Conservation (phyloP, 192 early-diverging fungal genomes). For the Coemansia sp. region DNA sequence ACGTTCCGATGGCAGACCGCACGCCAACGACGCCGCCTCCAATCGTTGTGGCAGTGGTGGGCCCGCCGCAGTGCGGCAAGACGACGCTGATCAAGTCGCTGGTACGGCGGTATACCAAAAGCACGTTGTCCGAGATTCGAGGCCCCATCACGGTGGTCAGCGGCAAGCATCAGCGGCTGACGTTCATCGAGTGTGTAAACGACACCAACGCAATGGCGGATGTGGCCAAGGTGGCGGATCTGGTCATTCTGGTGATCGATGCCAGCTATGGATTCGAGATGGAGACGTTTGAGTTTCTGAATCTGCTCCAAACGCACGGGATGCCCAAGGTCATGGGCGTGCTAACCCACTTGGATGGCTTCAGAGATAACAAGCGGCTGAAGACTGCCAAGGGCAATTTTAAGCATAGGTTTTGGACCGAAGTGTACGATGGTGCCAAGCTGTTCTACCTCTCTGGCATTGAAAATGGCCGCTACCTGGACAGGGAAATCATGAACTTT, state of each 20-base stretch:
- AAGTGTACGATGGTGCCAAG: conserved; percentile 99
- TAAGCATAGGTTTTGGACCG: conserved; percentile 99
- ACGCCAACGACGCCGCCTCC: conserved; percentile 90
- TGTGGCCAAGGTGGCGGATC: conserved; percentile 93
- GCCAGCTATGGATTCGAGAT: conserved; percentile 99
- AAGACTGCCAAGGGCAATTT: conserved; percentile 87
- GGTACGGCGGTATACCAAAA: conserved; percentile 93
- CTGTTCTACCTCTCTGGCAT: conserved; percentile 97
- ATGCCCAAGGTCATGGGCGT: conserved; percentile 99
- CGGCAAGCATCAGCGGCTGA: conserved; percentile 92
- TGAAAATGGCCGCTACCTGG: conserved; percentile 91
- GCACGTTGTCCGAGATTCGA: conserved; percentile 85
- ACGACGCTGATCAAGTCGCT: conserved; percentile 96
- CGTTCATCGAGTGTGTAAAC: conserved; percentile 96
- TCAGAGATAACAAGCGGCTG: conserved; percentile 91
- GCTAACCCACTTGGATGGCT: conserved; percentile 92
- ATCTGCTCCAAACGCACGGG: conserved; percentile 94
- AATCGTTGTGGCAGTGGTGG: conserved; percentile 92
- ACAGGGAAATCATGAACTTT: conserved; percentile 91
- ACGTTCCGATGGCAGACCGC: conserved; percentile 94
- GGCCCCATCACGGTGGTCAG: conserved; percentile 97
- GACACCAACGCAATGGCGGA: conserved; percentile 98
- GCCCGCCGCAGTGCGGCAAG: conserved; percentile 91
- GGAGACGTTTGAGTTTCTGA: conserved; percentile 99
- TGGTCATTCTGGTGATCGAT: conserved; percentile 93